Percentiles rank a stretch among this genome's conserved stretches.
Conservation (phyloP, 305 asterid genomes). For the Euphrasia arctica region DNA sequence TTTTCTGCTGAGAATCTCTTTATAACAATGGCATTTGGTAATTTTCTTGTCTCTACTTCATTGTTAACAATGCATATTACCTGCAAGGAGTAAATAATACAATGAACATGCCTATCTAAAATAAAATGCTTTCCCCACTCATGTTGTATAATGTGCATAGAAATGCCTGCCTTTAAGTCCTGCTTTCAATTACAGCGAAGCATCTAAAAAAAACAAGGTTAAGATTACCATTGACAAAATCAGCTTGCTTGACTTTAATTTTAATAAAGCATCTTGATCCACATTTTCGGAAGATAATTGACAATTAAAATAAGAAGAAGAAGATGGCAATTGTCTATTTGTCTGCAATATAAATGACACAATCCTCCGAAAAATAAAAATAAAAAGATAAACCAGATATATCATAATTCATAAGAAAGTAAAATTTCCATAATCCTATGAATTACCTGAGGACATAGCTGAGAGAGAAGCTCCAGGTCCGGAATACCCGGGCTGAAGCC, state of each 20-base stretch:
- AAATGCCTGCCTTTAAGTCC: too few relatives aligned
- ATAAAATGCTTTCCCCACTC: neutral
- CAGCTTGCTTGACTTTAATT: neutral
- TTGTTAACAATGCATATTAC: slow-evolving; percentile 52
- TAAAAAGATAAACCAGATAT: neutral
- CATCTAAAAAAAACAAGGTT: neutral
- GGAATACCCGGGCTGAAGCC: slow-evolving; percentile 43
- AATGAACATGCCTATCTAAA: too few relatives aligned
- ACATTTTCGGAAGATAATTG: neutral
- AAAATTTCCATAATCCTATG: slow-evolving; percentile 23
- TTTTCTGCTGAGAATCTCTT: slow-evolving; percentile 40
- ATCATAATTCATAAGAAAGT: slow-evolving; percentile 14
- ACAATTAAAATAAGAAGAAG: neutral
- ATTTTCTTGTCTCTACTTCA: slow-evolving; percentile 39
- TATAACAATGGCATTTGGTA: slow-evolving; percentile 42
- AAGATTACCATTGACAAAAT: slow-evolving; percentile 8
- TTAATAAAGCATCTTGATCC: neutral
- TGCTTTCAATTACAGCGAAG: slow-evolving; percentile 6
- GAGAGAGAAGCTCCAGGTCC: slow-evolving; percentile 65
- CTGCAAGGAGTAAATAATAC: slow-evolving; percentile 36
- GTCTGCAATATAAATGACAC: neutral
- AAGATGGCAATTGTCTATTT: neutral
- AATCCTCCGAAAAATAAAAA: neutral
- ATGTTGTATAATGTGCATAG: too few relatives aligned
- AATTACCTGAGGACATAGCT: slow-evolving; percentile 73